Conservation (phyloP, 306 rosid species). For the Pueraria montana region DNA sequence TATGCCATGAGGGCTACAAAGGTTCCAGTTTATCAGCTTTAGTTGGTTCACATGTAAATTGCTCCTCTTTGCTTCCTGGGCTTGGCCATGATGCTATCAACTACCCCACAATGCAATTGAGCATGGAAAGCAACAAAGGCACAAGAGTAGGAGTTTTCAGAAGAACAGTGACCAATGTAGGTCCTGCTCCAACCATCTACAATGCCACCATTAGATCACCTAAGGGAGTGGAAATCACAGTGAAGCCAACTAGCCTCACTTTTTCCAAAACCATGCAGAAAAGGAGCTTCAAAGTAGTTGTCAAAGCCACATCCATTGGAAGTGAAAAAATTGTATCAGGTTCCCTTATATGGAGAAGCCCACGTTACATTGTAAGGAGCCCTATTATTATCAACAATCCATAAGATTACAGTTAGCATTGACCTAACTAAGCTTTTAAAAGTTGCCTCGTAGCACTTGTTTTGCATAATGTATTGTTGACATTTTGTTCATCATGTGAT, state of each 20-base stretch:
- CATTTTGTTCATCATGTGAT: constrained; percentile 7
- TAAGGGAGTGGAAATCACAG: constrained; percentile 71
- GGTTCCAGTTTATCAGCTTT: constrained; percentile 59
- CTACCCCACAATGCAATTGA: constrained; percentile 82
- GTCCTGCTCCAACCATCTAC: constrained; percentile 61
- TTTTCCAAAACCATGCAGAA: constrained; percentile 62
- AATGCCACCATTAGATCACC: constrained; percentile 74
- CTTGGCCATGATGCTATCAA: constrained; percentile 86
- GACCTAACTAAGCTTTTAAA: neutral
- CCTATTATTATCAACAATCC: constrained; percentile 77
- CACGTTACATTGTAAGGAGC: constrained; percentile 68
- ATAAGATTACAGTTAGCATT: neutral
- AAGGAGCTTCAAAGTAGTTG: constrained; percentile 76
- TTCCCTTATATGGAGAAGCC: constrained; percentile 70
- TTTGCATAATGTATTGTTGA: constrained; percentile 16
- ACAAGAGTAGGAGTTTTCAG: constrained; percentile 59
- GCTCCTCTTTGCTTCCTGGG: constrained; percentile 76
- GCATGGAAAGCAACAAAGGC: constrained; percentile 47
- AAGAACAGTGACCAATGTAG: constrained; percentile 85
- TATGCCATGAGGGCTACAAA: constrained; percentile 80
- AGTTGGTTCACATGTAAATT: constrained; percentile 67
- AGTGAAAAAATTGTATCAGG: constrained; percentile 62
- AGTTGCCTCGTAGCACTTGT: constrained; percentile 22
- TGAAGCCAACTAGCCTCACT: constrained; percentile 59
- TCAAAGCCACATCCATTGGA: constrained; percentile 64